Percentiles rank a stretch among this genome's conserved stretches.
Conservation (phyloP, 495 filamentous ascomycete species). For the Penicillium antarcticum region DNA sequence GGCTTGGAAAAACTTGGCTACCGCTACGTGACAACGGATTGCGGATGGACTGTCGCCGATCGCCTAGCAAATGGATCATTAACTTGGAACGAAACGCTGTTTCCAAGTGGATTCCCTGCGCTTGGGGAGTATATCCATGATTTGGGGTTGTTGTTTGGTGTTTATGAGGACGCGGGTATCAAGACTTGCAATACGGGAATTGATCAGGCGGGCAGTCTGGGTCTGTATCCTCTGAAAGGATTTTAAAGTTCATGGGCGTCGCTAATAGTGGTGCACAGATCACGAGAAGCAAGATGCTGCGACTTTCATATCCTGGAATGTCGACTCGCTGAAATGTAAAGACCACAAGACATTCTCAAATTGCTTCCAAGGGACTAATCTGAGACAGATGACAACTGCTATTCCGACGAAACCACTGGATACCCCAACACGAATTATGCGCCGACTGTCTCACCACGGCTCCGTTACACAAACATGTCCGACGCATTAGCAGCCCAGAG, state of each 20-base stretch:
- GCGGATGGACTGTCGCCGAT: constrained; percentile 49
- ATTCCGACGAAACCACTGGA: constrained; percentile 35
- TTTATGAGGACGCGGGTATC: constrained; percentile 53
- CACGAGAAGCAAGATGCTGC: constrained; percentile 45
- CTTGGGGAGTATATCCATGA: constrained; percentile 48
- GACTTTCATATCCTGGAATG: constrained; percentile 40
- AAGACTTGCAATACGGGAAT: constrained; percentile 25
- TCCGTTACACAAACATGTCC: constrained; percentile 34
- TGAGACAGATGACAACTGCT: constrained; percentile 48
- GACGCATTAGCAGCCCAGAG: constrained; percentile 18
- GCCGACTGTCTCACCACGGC: constrained; percentile 26
- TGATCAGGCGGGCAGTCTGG: constrained; percentile 26
- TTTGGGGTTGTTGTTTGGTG: constrained; percentile 49
- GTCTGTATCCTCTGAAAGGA: constrained; percentile 6
- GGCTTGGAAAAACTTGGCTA: constrained; percentile 51
- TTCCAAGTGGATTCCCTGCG: constrained; percentile 48
- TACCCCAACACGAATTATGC: constrained; percentile 41
- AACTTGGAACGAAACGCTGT: constrained; percentile 52
- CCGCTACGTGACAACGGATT: constrained; percentile 54
- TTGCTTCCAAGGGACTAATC: too few relatives aligned
- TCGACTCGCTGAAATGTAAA: constrained; percentile 46
- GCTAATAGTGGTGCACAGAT: constrained; percentile 20
- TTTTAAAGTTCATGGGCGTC: neutral
- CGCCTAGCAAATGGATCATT: constrained; percentile 43
- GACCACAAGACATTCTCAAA: too few relatives aligned